Evolutionary conservation across 2,329 filamentous ascomycete genomes (phyloP).

Genomic region (Helotiales sp.): DNA sequence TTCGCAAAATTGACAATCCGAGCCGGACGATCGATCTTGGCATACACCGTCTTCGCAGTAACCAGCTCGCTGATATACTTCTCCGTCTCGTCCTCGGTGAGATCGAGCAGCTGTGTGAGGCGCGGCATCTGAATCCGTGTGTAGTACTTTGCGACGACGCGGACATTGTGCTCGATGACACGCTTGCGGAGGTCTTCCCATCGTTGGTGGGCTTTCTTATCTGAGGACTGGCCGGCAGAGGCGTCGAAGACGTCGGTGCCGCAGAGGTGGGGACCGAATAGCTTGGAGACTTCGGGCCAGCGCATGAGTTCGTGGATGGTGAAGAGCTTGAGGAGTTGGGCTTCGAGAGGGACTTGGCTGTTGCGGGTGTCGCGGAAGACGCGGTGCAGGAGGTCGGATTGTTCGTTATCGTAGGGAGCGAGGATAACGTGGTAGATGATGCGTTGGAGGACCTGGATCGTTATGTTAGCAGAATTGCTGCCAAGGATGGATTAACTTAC

Average conservation of each 20-base stretch:
- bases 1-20: slow-evolving; percentile 93
- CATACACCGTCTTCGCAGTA: slow-evolving; percentile 96
- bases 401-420: slow-evolving; percentile 96
- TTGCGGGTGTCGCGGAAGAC: slow-evolving; percentile 86
- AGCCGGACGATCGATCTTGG: slow-evolving; percentile 94
- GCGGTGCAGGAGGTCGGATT: slow-evolving; percentile 94
- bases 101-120: slow-evolving; percentile 86
- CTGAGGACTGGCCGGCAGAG: slow-evolving; percentile 65
- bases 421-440: slow-evolving; percentile 98
- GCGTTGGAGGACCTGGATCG: slow-evolving; percentile 78
- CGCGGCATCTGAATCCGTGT: slow-evolving; percentile 94
- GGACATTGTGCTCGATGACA: slow-evolving; percentile 98
- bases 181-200: slow-evolving; percentile 97
- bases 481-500: slow-evolving; percentile 57
- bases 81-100: slow-evolving; percentile 94
- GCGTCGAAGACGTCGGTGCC: slow-evolving; percentile 88
- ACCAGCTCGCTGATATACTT: slow-evolving; percentile 98
- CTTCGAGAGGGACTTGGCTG: slow-evolving; percentile 76
- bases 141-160: slow-evolving; percentile 98
- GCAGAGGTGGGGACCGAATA: slow-evolving; percentile 87
- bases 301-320: slow-evolving; percentile 97
- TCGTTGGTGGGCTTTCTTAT: slow-evolving; percentile 81
- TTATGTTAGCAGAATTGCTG: slow-evolving; percentile 31
- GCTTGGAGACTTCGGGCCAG: slow-evolving; percentile 90
- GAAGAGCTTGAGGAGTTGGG: slow-evolving; percentile 89